A percentile compares a stretch with the other conserved stretches of the same genome.
phyloP scores from a whole-genome alignment of 441 rosid species.

The Melastoma candidum region DNA sequence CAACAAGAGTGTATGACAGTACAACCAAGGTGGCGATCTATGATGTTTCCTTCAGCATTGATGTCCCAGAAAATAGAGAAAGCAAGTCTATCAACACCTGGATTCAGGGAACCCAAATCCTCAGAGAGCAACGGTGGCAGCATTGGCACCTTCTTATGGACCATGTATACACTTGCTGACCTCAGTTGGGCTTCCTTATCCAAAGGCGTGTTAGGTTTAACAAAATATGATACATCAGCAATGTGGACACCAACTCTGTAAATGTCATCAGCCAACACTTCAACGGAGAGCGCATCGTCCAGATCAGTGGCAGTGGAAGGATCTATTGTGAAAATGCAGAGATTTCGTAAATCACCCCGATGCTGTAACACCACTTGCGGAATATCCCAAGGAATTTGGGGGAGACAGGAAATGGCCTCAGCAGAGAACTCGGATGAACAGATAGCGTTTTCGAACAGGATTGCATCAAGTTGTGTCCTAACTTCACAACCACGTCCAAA shows the following conservation, averaged over 20 bases:
- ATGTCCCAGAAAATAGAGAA: slow-evolving; percentile 85
- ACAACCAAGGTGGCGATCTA: slow-evolving; percentile 73
- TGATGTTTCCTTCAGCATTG: slow-evolving; percentile 38
- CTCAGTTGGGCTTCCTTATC: slow-evolving; percentile 72
- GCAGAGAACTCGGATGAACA: slow-evolving; percentile 50
- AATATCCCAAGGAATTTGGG: slow-evolving; percentile 63
- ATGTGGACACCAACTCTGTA: slow-evolving; percentile 90
- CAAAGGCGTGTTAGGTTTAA: slow-evolving; percentile 66
- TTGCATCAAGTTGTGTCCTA: slow-evolving; percentile 60
- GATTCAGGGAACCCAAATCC: slow-evolving; percentile 63
- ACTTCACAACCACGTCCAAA: slow-evolving; percentile 73
- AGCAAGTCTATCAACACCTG: slow-evolving; percentile 82
- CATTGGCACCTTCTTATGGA: slow-evolving; percentile 56
- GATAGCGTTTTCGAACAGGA: slow-evolving; percentile 62
- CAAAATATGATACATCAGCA: slow-evolving; percentile 82
- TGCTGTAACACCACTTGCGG: slow-evolving; percentile 46
- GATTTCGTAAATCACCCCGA: slow-evolving; percentile 64
- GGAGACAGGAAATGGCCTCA: slow-evolving; percentile 58
- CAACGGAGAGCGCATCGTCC: slow-evolving; percentile 88
- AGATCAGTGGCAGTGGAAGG: slow-evolving; percentile 73
- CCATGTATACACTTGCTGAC: slow-evolving; percentile 74
- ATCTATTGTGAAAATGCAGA: slow-evolving; percentile 73
- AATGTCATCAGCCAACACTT: slow-evolving; percentile 43
- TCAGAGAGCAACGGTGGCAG: slow-evolving; percentile 73
- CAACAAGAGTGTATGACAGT: slow-evolving; percentile 75